Evolutionary conservation across 148 eudicot genomes (phyloP).

Genomic region (Hydrangea macrophylla): DNA sequence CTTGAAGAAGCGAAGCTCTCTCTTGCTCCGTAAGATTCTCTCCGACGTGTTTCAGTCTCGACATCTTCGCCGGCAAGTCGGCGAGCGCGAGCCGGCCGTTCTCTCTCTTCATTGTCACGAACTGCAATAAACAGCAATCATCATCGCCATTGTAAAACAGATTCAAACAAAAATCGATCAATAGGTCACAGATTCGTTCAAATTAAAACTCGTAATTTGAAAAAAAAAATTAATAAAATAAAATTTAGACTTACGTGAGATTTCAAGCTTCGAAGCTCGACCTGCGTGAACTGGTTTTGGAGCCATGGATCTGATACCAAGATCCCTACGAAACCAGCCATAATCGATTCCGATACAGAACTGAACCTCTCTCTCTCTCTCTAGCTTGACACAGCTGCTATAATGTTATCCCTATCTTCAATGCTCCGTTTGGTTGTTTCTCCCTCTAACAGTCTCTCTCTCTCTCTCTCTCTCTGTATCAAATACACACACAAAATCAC

Average conservation of each 20-base stretch:
- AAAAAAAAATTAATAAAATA: too few species aligned
- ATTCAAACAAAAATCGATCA: background rate
- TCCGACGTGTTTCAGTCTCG: slow-evolving; percentile 80
- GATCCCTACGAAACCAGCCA: slow-evolving; percentile 88
- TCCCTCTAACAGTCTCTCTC: background rate
- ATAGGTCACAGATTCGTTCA: slow-evolving; percentile 1
- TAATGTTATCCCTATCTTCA: background rate
- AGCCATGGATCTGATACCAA: slow-evolving; percentile 98
- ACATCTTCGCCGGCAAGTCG: slow-evolving; percentile 83
- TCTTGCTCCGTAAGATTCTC: slow-evolving; percentile 83
- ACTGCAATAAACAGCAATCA: slow-evolving; percentile 40
- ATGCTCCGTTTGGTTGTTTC: background rate
- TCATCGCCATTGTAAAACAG: background rate
- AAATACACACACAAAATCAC: background rate
- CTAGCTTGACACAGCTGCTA: too few species aligned
- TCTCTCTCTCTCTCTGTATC: slow-evolving; percentile 6
- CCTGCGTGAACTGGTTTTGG: slow-evolving; percentile 96
- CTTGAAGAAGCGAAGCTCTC: slow-evolving; percentile 62
- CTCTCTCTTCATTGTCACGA: slow-evolving; percentile 78
- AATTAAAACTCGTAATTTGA: background rate
- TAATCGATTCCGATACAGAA: background rate
- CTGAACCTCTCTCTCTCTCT: background rate
- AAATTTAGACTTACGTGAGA: slow-evolving; percentile 64
- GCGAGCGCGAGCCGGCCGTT: slow-evolving; percentile 71
- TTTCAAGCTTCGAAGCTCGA: slow-evolving; percentile 86